Evolutionary conservation across 805 yeast species (phyloP).

Genomic region (Pichia scutulata): DNA sequence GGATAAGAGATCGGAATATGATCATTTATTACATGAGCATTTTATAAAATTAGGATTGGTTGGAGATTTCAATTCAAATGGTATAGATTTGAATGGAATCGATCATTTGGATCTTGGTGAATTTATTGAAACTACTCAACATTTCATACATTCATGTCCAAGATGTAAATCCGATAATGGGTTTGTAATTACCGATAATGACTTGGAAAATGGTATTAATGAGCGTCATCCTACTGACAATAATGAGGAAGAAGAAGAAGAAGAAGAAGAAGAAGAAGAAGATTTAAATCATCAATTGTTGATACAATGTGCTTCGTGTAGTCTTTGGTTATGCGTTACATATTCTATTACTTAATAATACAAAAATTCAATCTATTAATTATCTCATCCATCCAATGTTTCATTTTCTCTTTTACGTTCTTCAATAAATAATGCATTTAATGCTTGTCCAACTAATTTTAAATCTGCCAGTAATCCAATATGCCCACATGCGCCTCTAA

Average conservation of each 20-base stretch:
- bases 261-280: slow-evolving; percentile 30
- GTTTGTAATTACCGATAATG: slow-evolving; percentile 51
- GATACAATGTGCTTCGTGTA: slow-evolving; percentile 77
- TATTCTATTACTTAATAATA: slow-evolving; percentile 30
- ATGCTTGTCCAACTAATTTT: slow-evolving; percentile 62
- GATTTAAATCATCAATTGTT: slow-evolving; percentile 44
- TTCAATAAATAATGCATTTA: slow-evolving; percentile 54
- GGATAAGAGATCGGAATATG: slow-evolving; percentile 40
- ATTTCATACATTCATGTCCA: slow-evolving; percentile 40
- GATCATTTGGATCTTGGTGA: slow-evolving; percentile 56
- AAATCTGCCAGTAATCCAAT: slow-evolving; percentile 73
- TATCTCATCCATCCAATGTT: background rate
- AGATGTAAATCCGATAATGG: slow-evolving; percentile 43
- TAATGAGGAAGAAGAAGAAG: slow-evolving; percentile 25
- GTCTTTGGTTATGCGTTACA: slow-evolving; percentile 75
- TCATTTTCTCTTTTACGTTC: slow-evolving; percentile 29
- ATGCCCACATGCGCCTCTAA: slow-evolving; percentile 64
- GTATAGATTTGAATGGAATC: slow-evolving; percentile 9
- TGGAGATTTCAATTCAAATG: slow-evolving; percentile 59
- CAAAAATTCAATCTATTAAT: background rate
- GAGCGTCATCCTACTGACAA: background rate
- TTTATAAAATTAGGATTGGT: slow-evolving; percentile 39
- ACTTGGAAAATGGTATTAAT: slow-evolving; percentile 45
- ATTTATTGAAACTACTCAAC: slow-evolving; percentile 26
- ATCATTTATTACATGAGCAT: slow-evolving; percentile 33